phyloP scores from a whole-genome alignment of 768 basidiomycete species.

The Omphalotus guepiniiformis region DNA sequence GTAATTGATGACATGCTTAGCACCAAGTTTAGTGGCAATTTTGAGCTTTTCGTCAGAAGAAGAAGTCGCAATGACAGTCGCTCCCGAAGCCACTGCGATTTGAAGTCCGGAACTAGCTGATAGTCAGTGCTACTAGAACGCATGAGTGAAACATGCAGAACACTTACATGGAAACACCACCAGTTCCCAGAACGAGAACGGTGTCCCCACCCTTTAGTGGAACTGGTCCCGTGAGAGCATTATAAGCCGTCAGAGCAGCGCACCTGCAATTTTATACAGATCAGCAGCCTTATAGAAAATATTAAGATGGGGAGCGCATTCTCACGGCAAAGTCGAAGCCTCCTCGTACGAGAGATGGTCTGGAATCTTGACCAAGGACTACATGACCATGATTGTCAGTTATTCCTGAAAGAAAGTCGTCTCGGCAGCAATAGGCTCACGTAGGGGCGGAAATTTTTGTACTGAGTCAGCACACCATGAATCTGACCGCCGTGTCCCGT shows the following conservation, averaged over 20 bases:
- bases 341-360: slow-evolving; percentile 58
- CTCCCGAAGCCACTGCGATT: slow-evolving; percentile 59
- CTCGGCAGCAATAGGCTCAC: slow-evolving; percentile 20
- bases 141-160: neutral
- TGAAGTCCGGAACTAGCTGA: slow-evolving; percentile 48
- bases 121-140: slow-evolving; percentile 10
- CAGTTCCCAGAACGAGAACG: slow-evolving; percentile 53
- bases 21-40: slow-evolving; percentile 47
- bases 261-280: slow-evolving; percentile 29
- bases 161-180: slow-evolving; percentile 50
- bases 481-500: slow-evolving; percentile 42
- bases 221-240: slow-evolving; percentile 44
- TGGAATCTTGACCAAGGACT: slow-evolving; percentile 51
- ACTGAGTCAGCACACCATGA: slow-evolving; percentile 53
- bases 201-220: slow-evolving; percentile 56
- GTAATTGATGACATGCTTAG: slow-evolving; percentile 59
- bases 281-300: neutral
- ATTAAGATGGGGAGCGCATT: neutral
- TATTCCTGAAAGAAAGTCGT: neutral
- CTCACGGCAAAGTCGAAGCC: slow-evolving; percentile 59
- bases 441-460: slow-evolving; percentile 44
- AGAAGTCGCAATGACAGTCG: slow-evolving; percentile 62
- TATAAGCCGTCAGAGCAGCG: slow-evolving; percentile 64
- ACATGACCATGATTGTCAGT: too few relatives aligned
- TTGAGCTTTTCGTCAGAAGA: slow-evolving; percentile 63